Evolutionary conservation across 176 grass and related monocot genomes (phyloP), one percentile per base, ranked within the genome.

Genomic region (Poa pratensis): DNA sequence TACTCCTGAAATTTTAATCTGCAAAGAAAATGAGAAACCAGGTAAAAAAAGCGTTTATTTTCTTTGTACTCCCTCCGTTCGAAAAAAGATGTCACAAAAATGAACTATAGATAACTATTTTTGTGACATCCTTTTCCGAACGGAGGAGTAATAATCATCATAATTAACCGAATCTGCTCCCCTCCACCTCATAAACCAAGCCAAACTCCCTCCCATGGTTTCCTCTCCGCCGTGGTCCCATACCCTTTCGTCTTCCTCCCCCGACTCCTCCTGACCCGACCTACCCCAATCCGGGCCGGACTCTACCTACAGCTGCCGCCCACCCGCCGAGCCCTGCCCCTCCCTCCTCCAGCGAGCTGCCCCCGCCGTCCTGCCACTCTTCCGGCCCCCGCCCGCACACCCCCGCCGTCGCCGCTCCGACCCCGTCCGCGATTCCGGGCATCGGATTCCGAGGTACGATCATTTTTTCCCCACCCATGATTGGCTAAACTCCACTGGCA

Each of bases 201-300:
- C n/a, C 69, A 9, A 72, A 72, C 69, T 72, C 34, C 62, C 62
- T 30, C 66, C 69, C n/a, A 72, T 46, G 69, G 69, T 42, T 72
- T 71, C 67, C 67, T 11, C 35, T 62, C 24, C 60, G 22, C 5
- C 24, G 23, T 63, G 23, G 60, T 27, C 68, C 68, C 68, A 10
- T 14, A 70, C 37, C 68, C 68, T 14, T 70, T 72, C 39, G 69
- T 23, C 39, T 43, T 46, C 69, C 69, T 7, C 5, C 67, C 5
- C 67, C 7, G 55, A 58, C 57, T 8, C 18, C 13, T n/a, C 50
- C 68, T 72, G 5, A 46, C 69, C 69, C 17, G 65, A 35, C 65
- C 65, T 1, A n/a, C 34, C 68, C 68, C 11, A 13, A 71, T 43
- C 67, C 67, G 67, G 57, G 58, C 23, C 58, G 23, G 58, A 61